Conservation (phyloP, 164 flowering plant species). For the Liquidambar formosana region DNA sequence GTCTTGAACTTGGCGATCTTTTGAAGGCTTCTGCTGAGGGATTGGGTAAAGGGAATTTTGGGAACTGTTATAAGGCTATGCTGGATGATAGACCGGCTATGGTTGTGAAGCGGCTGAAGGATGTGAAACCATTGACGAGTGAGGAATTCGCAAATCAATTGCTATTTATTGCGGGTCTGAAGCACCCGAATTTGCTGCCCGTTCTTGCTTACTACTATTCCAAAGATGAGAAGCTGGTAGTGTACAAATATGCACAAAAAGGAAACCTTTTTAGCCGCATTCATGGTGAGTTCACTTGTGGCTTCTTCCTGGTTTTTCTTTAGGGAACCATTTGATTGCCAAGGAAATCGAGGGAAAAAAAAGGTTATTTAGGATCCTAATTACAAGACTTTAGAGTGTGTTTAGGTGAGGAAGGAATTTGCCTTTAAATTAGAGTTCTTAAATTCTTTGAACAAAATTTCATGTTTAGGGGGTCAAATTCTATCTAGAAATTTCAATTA, state of each 20-base stretch:
- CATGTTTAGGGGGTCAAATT: too few species aligned
- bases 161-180: slow-evolving; percentile 29
- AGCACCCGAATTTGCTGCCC: slow-evolving; percentile 67
- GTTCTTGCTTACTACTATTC: slow-evolving; percentile 54
- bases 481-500: too few species aligned
- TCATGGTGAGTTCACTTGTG: slow-evolving; percentile 40
- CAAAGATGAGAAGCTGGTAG: slow-evolving; percentile 62
- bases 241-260: slow-evolving; percentile 38
- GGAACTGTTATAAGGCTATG: slow-evolving; percentile 51
- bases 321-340: too few species aligned
- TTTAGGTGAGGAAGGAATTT: too few species aligned
- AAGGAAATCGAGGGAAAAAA: not conserved
- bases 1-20: slow-evolving; percentile 54
- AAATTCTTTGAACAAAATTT: too few species aligned
- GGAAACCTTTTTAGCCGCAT: slow-evolving; percentile 60
- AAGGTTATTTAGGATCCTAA: too few species aligned
- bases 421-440: too few species aligned
- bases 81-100: slow-evolving; percentile 32
- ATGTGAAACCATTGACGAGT: slow-evolving; percentile 44
- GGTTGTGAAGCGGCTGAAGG: slow-evolving; percentile 60
- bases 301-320: not conserved
- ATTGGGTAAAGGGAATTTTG: slow-evolving; percentile 62
- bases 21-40: slow-evolving; percentile 70
- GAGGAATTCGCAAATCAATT: slow-evolving; percentile 53
- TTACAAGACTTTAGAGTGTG: too few species aligned